A percentile compares a stretch with the other conserved stretches of the same genome.
Evolutionary conservation across 805 yeast species (phyloP).

Genomic region (Sungouiella blattae): DNA sequence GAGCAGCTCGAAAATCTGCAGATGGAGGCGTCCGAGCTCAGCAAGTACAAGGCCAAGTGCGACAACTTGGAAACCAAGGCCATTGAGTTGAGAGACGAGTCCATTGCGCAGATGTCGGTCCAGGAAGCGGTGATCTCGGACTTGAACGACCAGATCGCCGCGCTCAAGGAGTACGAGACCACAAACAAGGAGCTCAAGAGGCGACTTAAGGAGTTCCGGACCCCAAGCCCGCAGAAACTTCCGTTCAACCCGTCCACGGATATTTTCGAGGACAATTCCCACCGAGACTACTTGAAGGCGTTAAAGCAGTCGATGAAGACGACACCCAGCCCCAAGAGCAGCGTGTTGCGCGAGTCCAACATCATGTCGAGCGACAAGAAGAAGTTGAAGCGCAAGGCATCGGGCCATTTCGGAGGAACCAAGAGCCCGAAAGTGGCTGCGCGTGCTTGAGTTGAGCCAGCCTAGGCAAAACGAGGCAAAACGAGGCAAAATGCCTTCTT

Average conservation of each 20-base stretch:
- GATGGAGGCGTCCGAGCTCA: neutral
- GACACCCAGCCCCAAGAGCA: neutral
- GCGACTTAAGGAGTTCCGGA: neutral
- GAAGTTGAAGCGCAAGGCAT: conserved; percentile 2
- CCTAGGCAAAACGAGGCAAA: too few relatives aligned
- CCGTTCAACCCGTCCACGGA: conserved; percentile 4
- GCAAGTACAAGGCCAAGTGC: conserved; percentile 1
- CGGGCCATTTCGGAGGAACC: neutral
- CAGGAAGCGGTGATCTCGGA: neutral
- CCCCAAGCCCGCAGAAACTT: neutral
- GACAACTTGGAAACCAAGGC: neutral
- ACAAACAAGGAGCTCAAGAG: neutral
- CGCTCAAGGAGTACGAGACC: neutral
- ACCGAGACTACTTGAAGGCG: conserved; percentile 8
- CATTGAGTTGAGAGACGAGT: neutral
- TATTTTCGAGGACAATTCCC: conserved; percentile 10
- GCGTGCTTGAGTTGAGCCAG: too few relatives aligned
- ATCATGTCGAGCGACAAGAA: conserved; percentile 1
- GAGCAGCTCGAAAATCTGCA: neutral
- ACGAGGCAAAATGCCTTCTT: too few relatives aligned
- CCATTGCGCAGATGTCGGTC: neutral
- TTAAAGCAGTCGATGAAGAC: conserved; percentile 4
- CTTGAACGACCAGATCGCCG: neutral
- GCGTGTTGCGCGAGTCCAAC: conserved; percentile 2
- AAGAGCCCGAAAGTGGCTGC: conserved; percentile 3